Evolutionary conservation across 148 eudicot genomes (phyloP).

Genomic region (Camellia sinensis): DNA sequence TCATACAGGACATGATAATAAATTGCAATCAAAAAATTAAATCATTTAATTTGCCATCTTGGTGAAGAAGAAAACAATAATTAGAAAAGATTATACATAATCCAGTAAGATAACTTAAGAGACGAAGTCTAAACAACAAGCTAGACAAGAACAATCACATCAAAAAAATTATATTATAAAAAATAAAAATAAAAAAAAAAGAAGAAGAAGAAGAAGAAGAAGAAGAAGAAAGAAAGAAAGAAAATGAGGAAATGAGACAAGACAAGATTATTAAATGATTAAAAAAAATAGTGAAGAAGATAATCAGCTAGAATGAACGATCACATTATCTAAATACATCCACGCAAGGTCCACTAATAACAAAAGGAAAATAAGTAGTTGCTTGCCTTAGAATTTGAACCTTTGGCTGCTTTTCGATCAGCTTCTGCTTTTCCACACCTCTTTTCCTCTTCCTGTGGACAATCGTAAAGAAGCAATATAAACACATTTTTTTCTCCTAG

Average conservation of each 20-base stretch:
- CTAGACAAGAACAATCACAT: background rate
- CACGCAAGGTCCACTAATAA: background rate
- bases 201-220: background rate
- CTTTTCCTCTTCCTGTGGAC: slow-evolving; percentile 58
- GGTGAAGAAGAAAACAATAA: background rate
- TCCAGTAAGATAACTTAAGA: background rate
- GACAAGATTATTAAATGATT: too few relatives aligned
- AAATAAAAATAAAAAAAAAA: background rate
- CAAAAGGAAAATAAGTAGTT: background rate
- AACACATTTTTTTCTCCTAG: background rate
- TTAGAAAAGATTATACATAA: background rate
- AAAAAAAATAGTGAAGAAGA: too few relatives aligned
- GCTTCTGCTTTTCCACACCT: slow-evolving; percentile 38
- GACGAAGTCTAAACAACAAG: background rate
- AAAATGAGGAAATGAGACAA: background rate
- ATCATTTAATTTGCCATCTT: background rate
- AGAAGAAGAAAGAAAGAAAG: background rate
- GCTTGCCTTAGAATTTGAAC: slow-evolving; percentile 27
- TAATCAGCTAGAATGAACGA: background rate
- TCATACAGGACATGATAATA: background rate
- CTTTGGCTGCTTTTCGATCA: slow-evolving; percentile 18
- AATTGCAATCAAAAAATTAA: background rate
- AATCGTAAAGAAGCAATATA: background rate
- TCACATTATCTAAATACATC: background rate
- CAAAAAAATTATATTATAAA: background rate